Base-by-base conservation (phyloP, 23 red algal species). In the Gracilaria domingensis region DNA sequence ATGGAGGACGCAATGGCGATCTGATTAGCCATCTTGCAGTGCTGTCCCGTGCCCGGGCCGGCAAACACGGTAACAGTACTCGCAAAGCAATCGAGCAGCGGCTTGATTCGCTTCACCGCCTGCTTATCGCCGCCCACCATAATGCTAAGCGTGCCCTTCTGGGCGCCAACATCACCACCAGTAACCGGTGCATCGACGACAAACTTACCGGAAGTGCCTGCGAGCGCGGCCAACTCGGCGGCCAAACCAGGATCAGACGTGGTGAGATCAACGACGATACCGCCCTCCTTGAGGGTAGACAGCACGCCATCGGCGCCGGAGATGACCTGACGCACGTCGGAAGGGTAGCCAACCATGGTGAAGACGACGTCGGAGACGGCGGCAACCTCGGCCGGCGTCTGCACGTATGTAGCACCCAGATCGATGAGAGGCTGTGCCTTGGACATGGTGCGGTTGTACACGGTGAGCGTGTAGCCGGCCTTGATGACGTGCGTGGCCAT, bases 311-410 rank as follows among this genome's bases (percentile, higher is more conserved):
- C 69, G 14, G 79, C 2, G 32, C 87, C 85, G 47, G 66, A 36
- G 9, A 97, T 88, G 33, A 94, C 95, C 29, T 87, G 73, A 30
- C 82, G 80, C 5, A 97, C 95, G 35, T 97, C 95, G 25, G 84
- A 75, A 40, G 95, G 95, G 70, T 84, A 97, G 20, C 95, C 95
- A 12, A 97, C 95, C 95, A 97, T 97, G 29, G 82, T 93, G 65
- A 97, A 93, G 38, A 97, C 89, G 48, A 97, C 55, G 48, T 97
- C 95, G 45, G 78, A 86, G 18, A 45, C 76, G 18, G 60, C 85
- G 12, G 95, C 95, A 0, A 97, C 78, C 78, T 89, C 89, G 32
- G 47, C 56, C 12, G 90, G 89, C 9, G 47, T 80, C 21, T 56
- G 26, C 2, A n/a, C 65, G 42, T 51, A 62, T 18, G 13, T 38